Base-by-base conservation (phyloP, 2,329 filamentous ascomycete species). In the Teratosphaeriaceae sp. region DNA sequence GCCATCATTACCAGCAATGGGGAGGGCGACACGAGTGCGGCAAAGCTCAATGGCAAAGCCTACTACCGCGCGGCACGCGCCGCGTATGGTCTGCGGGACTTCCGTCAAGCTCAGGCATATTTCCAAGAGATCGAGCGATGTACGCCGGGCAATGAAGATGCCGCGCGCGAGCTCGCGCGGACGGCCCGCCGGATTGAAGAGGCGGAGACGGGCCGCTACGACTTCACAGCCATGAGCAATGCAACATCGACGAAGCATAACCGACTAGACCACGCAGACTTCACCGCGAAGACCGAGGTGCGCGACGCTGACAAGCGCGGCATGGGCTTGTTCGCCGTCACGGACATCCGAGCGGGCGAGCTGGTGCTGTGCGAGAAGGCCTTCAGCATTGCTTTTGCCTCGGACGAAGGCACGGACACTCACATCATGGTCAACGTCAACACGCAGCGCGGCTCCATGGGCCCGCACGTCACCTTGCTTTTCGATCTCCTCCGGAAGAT, bases 241-340 rank as follows among this genome's bases (percentile, higher is more conserved):
- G n/a, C 16, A 2, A 43, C 38, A 16, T 27, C 22, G 2, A 40
- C 21, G 13, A 40, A 26, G 6, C 26, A 31, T 3, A 29, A 29
- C 5, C 38, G 33, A n/a, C 29, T 57, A 2, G 58, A 60, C 20
- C 38, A 42, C 13, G 56, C 51, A n/a, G 45, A 37, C 26, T 58
- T 48, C 43, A 45, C 39, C 15, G 40, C 35, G 6, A 42, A 44
- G 4, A 47, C 41, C n/a, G 39, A 47, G 11, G 39, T 53, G 9
- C 30, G 46, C 5, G 35, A 47, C 9, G 50, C 65, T 3, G 44
- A 20, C 57, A 65, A 50, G 8, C 44, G 45, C 18, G 70, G 70
- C 8, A 60, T 63, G 2, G 70, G 70, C 2, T 53, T 73, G 2
- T 73, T 73, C 44, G 67, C 69, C 0, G 57, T 59, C 0, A 51